A percentile compares a stretch with the other conserved stretches of the same genome.
These are phyloP conservation scores for Gomphus bonarii DNA, from an alignment of 1,284 basidiomycete species.

Conservation along the genomic window DNA sequence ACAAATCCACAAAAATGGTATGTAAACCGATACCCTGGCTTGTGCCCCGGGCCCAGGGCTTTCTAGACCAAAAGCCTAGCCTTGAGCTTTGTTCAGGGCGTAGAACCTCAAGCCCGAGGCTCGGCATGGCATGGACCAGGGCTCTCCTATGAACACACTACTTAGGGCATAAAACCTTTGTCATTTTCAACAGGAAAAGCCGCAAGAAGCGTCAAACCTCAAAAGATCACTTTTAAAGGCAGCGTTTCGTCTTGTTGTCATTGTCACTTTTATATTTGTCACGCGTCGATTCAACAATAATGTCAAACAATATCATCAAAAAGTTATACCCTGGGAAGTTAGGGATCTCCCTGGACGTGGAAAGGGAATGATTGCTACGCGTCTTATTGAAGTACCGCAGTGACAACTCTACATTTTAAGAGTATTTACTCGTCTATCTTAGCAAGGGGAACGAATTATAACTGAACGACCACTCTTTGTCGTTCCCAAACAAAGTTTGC, in stretches of 20 bases:
- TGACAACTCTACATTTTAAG: neutral
- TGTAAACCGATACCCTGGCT: neutral
- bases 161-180: no score
- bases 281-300: neutral
- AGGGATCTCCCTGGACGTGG: conserved; percentile 29
- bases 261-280: neutral
- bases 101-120: neutral
- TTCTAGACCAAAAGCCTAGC: no score
- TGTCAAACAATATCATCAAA: neutral
- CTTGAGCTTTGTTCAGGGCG: no score
- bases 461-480: conserved; percentile 43
- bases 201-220: neutral
- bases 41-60: no score
- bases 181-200: neutral
- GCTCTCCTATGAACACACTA: neutral
- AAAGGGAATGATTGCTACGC: conserved; percentile 29
- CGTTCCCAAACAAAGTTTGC: conserved; percentile 38
- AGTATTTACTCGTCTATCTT: neutral
- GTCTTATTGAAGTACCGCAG: conserved; percentile 27
- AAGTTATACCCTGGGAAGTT: conserved; percentile 20
- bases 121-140: neutral
- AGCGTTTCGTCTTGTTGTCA: neutral
- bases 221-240: neutral
- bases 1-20: neutral
- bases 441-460: conserved; percentile 50